Evolutionary conservation across 495 filamentous ascomycete genomes (phyloP), one percentile per base, ranked within the genome.

Genomic region (Aspergillus panamensis): DNA sequence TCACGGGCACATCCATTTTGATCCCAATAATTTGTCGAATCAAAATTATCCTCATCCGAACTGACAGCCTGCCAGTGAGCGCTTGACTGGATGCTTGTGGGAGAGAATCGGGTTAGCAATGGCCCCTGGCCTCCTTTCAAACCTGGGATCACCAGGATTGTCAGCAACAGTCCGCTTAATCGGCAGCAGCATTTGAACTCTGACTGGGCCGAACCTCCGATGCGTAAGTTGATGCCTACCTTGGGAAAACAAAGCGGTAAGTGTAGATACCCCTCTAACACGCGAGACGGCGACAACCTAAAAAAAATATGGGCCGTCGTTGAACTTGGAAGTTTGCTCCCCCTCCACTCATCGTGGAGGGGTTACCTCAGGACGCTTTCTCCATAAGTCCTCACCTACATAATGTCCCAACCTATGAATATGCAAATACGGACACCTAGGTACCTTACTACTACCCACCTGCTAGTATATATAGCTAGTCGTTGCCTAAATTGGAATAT

Each of bases 131-230:
- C 40, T 43, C 50, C 30, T 48, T 48, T 51, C 40, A 30, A 54
- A 44, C 45, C 48, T 59, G 39, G 21, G 64, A 64, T 66, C 48
- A 64, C 54, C 65, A 53, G 20, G 59, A 59, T 64, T 48, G 30
- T 61, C 59, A 57, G 48, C 48, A 47, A 42, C 53, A 48, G 32
- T 45, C 50, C 48, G 42, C 48, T 49, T 59, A 21, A 44, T 61
- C 50, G 49, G 45, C 21, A 42, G 20, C 51, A 57, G 21, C 39
- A 58, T 60, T 59, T 58, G 9, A 19, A 45, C 35, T 50, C 39
- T 56, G 43, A 58, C 55, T 53, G 44, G 53, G 17, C 30, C 32
- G 45, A 52, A 52, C 45, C 30, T 37, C 32, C 43, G 54, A 60
- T 50, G 40, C 35, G n/a, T 19, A 6, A 45, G 17, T 13, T 7